Conservation (phyloP, 1,139 yeast genomes). For the Komagataea norvegica region DNA sequence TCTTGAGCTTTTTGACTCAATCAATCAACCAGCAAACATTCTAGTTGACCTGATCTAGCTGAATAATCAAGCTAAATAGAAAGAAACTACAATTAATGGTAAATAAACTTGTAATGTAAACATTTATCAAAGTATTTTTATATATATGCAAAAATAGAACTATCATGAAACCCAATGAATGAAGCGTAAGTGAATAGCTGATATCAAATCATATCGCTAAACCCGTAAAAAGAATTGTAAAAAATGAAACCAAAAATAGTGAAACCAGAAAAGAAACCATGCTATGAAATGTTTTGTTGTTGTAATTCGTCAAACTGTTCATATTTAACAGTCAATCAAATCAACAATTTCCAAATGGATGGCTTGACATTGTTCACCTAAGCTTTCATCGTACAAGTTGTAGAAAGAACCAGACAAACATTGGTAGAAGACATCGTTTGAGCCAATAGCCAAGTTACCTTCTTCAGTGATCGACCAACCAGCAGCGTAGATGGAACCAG, state of each 20-base stretch:
- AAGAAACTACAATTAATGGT: not conserved
- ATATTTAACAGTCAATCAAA: slow-evolving; percentile 51
- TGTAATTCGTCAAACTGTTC: too few species aligned
- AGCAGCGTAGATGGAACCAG: slow-evolving; percentile 81
- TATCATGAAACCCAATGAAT: slow-evolving; percentile 2
- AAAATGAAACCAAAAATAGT: slow-evolving; percentile 5
- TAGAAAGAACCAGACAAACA: slow-evolving; percentile 77
- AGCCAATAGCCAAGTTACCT: slow-evolving; percentile 69
- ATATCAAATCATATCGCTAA: too few species aligned
- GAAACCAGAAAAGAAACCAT: slow-evolving; percentile 19
- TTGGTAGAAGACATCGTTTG: slow-evolving; percentile 63
- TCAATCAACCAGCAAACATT: too few species aligned
- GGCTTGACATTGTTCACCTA: slow-evolving; percentile 61
- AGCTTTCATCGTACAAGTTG: slow-evolving; percentile 70
- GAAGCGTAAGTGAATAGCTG: not conserved
- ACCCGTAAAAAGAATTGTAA: not conserved
- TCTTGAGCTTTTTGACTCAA: not conserved
- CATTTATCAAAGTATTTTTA: slow-evolving; percentile 1
- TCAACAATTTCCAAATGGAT: slow-evolving; percentile 64
- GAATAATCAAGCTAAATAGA: too few species aligned
- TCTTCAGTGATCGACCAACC: slow-evolving; percentile 71
- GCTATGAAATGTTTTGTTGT: slow-evolving; percentile 1
- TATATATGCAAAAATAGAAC: slow-evolving; percentile 3
- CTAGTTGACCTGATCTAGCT: too few species aligned
- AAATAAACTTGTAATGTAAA: not conserved